phyloP scores from a whole-genome alignment of 805 yeast genomes.

The Yamadazyma insecticola region DNA sequence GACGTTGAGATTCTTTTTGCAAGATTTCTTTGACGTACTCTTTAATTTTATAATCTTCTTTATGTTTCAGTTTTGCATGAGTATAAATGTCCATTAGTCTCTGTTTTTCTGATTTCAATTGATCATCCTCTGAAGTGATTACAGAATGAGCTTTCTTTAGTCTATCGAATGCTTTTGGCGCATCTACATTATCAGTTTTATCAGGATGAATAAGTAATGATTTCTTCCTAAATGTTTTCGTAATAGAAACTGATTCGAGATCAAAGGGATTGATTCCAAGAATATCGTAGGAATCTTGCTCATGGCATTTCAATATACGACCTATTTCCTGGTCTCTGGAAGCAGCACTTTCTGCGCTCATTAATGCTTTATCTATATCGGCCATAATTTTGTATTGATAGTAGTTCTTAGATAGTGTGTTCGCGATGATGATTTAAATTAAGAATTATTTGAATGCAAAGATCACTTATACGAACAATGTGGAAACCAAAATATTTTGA shows the following conservation, averaged over 20 bases:
- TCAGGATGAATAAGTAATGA: slow-evolving; percentile 70
- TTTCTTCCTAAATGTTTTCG: slow-evolving; percentile 49
- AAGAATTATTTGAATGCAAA: slow-evolving; percentile 1
- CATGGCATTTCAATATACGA: slow-evolving; percentile 45
- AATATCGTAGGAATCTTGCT: slow-evolving; percentile 51
- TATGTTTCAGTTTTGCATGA: slow-evolving; percentile 8
- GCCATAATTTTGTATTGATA: background rate
- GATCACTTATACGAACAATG: background rate
- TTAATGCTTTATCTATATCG: slow-evolving; percentile 8
- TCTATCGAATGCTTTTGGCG: slow-evolving; percentile 60
- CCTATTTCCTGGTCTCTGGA: slow-evolving; percentile 49
- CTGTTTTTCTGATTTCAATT: slow-evolving; percentile 13
- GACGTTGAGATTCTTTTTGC: slow-evolving; percentile 29
- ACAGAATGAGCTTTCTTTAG: slow-evolving; percentile 50
- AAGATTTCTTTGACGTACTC: slow-evolving; percentile 42
- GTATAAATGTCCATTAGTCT: slow-evolving; percentile 27
- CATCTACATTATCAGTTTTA: slow-evolving; percentile 49
- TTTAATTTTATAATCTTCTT: too few relatives aligned
- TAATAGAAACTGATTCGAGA: slow-evolving; percentile 37
- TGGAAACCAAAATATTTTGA: slow-evolving; percentile 35
- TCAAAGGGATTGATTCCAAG: slow-evolving; percentile 38
- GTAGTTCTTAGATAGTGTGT: too few relatives aligned
- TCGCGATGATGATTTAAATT: background rate
- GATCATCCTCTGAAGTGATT: slow-evolving; percentile 11
- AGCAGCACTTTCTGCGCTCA: slow-evolving; percentile 19